phyloP scores from a whole-genome alignment of 257 asterid genomes.

The Forsythia viridissima region DNA sequence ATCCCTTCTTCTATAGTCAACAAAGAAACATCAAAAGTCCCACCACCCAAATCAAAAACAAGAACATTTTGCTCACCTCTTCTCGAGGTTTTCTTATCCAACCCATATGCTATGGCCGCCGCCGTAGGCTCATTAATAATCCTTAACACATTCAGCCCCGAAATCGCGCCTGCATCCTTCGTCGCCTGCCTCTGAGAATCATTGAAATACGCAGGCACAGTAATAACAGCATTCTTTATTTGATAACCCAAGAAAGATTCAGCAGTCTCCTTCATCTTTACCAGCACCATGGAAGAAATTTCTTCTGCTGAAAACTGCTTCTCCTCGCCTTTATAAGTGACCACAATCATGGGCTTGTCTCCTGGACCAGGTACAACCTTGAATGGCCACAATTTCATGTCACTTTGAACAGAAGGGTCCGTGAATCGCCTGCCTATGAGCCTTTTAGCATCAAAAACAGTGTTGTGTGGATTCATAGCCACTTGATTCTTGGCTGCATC shows the following conservation, averaged over 20 bases:
- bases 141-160: constrained; percentile 49
- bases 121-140: constrained; percentile 67
- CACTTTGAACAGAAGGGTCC: constrained; percentile 60
- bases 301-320: constrained; percentile 55
- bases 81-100: constrained; percentile 45
- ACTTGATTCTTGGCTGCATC: constrained; percentile 65
- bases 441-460: constrained; percentile 63
- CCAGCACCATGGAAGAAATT: constrained; percentile 54
- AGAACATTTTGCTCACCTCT: constrained; percentile 48
- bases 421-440: constrained; percentile 53
- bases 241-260: constrained; percentile 47
- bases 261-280: constrained; percentile 48
- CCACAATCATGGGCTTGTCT: constrained; percentile 52
- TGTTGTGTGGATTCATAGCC: constrained; percentile 63
- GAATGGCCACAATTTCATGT: constrained; percentile 60
- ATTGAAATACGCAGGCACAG: constrained; percentile 61
- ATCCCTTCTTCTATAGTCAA: constrained; percentile 63
- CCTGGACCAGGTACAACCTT: constrained; percentile 48
- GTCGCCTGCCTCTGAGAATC: constrained; percentile 69
- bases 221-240: constrained; percentile 52
- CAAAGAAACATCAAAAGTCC: constrained; percentile 63
- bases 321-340: constrained; percentile 48
- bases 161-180: constrained; percentile 55
- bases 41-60: constrained; percentile 58
- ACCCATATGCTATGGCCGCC: constrained; percentile 63